Evolutionary conservation across 1,284 basidiomycete genomes (phyloP), one percentile per base, ranked within the genome.

Genomic region (Phylloboletellus chloephorus): DNA sequence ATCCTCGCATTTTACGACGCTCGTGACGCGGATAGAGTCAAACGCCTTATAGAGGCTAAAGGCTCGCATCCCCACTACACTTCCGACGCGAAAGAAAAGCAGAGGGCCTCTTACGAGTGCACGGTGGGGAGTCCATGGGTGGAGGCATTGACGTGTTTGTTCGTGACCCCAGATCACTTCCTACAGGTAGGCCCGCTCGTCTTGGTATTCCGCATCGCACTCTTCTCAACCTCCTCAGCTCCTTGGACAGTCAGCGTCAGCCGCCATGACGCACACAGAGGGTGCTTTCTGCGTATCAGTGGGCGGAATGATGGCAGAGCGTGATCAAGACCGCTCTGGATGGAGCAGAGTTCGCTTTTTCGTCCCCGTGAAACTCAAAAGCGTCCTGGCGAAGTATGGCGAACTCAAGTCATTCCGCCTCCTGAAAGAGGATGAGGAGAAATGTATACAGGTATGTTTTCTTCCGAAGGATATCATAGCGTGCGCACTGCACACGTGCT

Each of bases 1-100:
- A 62, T 81, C 44, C 57, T 86, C 36, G 76, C 78, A 2, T 85
- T 84, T 51, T 75, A 73, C 56, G 79, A 85, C 52, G 55, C 73
- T 22, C 72, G 79, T 33, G 66, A 76, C 37, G 75, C 80, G 3
- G 61, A 67, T 31, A 66, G 65, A 7, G 77, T 78, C 8, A 67
- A 68, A 37, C 52, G 57, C 8, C 52, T 69, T 15, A 61, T 76
- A 29, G 59, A 60, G 20, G 61, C 61, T 30, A 54, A 67, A 20
- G 51, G 56, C 22, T 49, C 46, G 10, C 39, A 42, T 13, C 37
- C 49, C 28, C 56, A 46, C 9, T 44, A 54, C 31, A 50, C 47
- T 37, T 21, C 46, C 37, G 32, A 48, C 12, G 24, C 54, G 30
- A 52, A 66, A 10, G 60, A 56, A 31, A 48, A 47, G 38, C 49